Conservation (phyloP, 768 basidiomycete genomes). For the Pleurotus djamor region DNA sequence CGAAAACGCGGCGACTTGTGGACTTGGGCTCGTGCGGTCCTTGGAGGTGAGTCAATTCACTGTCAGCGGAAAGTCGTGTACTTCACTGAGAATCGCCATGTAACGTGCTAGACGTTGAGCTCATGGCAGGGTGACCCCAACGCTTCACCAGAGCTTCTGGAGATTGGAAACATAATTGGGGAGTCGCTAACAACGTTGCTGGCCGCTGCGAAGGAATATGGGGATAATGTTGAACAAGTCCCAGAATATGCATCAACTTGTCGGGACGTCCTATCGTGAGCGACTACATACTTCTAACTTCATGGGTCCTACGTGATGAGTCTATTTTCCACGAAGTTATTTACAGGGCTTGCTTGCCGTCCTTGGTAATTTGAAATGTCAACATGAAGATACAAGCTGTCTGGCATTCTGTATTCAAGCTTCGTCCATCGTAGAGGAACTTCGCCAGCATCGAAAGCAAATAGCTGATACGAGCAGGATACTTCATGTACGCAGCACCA, state of each 20-base stretch:
- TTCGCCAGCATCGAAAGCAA: background rate
- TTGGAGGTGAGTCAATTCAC: background rate
- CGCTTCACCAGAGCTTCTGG: background rate
- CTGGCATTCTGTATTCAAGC: background rate
- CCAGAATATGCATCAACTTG: background rate
- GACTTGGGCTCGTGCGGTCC: background rate
- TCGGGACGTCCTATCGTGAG: background rate
- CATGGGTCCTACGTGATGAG: background rate
- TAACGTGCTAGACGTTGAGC: too few species aligned
- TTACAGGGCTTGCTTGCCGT: background rate
- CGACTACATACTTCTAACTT: background rate
- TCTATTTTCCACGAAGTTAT: background rate
- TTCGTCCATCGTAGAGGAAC: background rate
- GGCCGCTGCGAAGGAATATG: background rate
- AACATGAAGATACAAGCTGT: background rate
- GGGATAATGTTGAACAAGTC: background rate
- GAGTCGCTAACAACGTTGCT: background rate
- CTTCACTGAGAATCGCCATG: too few species aligned
- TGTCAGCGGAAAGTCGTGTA: background rate
- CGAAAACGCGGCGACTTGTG: background rate
- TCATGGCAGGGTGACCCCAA: background rate
- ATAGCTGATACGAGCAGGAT: background rate
- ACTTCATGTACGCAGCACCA: background rate
- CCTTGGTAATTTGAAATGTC: background rate
- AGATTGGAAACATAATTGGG: background rate